These are phyloP conservation scores for Pseudofabraea citricarpa DNA, from an alignment of 2,329 filamentous ascomycete species.

Conservation along the genomic window DNA sequence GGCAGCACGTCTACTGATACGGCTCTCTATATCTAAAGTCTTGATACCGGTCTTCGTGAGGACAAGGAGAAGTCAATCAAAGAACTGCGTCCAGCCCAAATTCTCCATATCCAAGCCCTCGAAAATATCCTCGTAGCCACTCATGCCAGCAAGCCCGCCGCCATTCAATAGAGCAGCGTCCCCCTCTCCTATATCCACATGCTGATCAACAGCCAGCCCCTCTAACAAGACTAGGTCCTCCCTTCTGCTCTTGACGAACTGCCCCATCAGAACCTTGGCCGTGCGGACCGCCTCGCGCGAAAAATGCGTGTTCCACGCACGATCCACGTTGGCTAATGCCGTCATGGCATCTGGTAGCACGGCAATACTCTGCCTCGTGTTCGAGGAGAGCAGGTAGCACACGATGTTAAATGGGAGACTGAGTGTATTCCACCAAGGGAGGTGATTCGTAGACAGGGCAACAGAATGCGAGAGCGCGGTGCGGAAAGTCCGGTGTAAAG, in stretches of 20 bases:
- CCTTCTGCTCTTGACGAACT: background rate
- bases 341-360: background rate
- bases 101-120: no score
- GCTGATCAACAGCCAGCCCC: background rate
- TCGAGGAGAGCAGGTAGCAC: background rate
- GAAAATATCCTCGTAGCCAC: no score
- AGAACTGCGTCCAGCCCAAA: no score
- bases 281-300: background rate
- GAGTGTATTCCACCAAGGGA: background rate
- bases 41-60: no score
- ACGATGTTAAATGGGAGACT: slow-evolving; percentile 1
- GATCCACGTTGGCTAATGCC: background rate
- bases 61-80: no score
- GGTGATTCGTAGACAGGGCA: background rate
- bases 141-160: no score
- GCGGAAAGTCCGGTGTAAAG: background rate
- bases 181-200: background rate
- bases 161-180: no score
- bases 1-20: no score
- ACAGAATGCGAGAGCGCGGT: background rate
- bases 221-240: background rate
- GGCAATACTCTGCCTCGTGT: background rate
- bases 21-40: no score
- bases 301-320: background rate
- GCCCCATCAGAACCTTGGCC: background rate